These are phyloP conservation scores for Solidago caesia DNA, from an alignment of 129 eudicot species.

Conservation along the genomic window DNA sequence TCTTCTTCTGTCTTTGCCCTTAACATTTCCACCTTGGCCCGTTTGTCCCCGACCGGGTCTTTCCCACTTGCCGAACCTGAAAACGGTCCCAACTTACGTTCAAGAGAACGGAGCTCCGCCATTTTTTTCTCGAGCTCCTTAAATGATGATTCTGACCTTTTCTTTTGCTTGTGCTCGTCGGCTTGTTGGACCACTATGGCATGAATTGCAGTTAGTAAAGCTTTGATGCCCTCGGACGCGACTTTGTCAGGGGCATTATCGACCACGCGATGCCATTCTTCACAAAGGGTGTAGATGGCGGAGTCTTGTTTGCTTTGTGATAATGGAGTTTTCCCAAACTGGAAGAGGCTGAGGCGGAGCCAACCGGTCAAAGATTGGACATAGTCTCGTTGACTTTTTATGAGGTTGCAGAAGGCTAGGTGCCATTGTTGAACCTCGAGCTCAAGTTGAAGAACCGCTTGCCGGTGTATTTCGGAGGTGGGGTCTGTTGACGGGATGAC, in stretches of 20 bases:
- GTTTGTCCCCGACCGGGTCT: slow-evolving; percentile 66
- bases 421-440: slow-evolving; percentile 94
- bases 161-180: slow-evolving; percentile 82
- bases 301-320: slow-evolving; percentile 61
- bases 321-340: slow-evolving; percentile 49
- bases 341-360: slow-evolving; percentile 97
- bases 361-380: slow-evolving; percentile 86
- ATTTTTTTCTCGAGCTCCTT: slow-evolving; percentile 79
- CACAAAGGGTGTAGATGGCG: slow-evolving; percentile 78
- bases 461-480: slow-evolving; percentile 85
- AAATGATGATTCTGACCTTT: slow-evolving; percentile 59
- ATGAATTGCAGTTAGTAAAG: slow-evolving; percentile 59
- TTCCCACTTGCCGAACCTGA: slow-evolving; percentile 36
- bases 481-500: slow-evolving; percentile 55
- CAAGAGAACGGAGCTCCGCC: slow-evolving; percentile 60
- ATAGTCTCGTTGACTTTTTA: slow-evolving; percentile 83
- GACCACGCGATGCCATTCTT: slow-evolving; percentile 83
- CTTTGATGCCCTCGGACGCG: slow-evolving; percentile 86
- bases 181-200: slow-evolving; percentile 81
- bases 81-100: slow-evolving; percentile 62
- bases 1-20: slow-evolving; percentile 82
- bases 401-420: slow-evolving; percentile 69
- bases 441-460: slow-evolving; percentile 86
- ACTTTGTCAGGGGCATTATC: slow-evolving; percentile 86
- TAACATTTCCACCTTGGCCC: slow-evolving; percentile 63